phyloP scores from a whole-genome alignment of 352 stramenopile species.

The Phytophthora multivora region DNA sequence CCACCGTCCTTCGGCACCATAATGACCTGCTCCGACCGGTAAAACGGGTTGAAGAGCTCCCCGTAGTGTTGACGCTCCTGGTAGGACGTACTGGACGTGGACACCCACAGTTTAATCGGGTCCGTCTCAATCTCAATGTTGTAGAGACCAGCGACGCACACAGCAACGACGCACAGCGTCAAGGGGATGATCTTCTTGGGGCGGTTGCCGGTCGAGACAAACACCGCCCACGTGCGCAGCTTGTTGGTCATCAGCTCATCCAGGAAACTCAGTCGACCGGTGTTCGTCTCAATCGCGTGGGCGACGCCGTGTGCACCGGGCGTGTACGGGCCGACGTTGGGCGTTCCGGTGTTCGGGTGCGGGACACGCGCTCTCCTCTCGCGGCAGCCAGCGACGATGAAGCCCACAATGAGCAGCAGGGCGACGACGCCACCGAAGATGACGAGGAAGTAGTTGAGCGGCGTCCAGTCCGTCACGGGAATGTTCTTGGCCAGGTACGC shows the following conservation, averaged over 20 bases:
- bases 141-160: slow-evolving; percentile 44
- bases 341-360: slow-evolving; percentile 21
- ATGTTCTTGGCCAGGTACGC: slow-evolving; percentile 44
- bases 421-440: slow-evolving; percentile 45
- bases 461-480: slow-evolving; percentile 40
- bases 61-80: slow-evolving; percentile 65
- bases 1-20: slow-evolving; percentile 68
- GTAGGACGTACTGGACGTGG: slow-evolving; percentile 58
- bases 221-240: slow-evolving; percentile 47
- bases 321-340: slow-evolving; percentile 30
- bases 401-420: slow-evolving; percentile 47
- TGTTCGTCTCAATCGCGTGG: slow-evolving; percentile 22
- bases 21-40: slow-evolving; percentile 72
- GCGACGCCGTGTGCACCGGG: slow-evolving; percentile 28
- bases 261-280: slow-evolving; percentile 39
- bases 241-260: slow-evolving; percentile 51
- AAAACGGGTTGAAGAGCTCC: slow-evolving; percentile 74
- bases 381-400: slow-evolving; percentile 40
- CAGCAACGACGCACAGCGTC: slow-evolving; percentile 38
- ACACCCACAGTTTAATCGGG: slow-evolving; percentile 71
- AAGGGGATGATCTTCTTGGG: slow-evolving; percentile 48
- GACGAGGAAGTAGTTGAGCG: slow-evolving; percentile 59
- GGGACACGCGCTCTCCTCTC: slow-evolving; percentile 31
- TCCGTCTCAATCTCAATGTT: slow-evolving; percentile 62
- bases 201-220: slow-evolving; percentile 42